A percentile compares a stretch with the other conserved stretches of the same genome.
Conservation (phyloP, 345 rosid species). For the Iberis pinnata region DNA sequence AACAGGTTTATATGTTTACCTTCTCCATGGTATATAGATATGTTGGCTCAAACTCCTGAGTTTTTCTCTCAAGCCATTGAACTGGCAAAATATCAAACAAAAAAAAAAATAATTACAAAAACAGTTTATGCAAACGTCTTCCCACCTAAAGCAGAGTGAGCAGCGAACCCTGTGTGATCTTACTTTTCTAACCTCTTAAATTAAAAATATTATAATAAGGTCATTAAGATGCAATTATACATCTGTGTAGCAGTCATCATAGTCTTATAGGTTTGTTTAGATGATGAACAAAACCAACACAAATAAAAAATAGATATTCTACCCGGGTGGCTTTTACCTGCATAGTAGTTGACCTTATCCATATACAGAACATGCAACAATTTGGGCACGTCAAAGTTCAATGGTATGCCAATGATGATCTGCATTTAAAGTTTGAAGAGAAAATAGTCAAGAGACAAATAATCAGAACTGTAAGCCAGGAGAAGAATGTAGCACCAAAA, state of each 20-base stretch:
- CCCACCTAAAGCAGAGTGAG: conserved; percentile 7
- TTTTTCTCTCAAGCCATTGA: conserved; percentile 72
- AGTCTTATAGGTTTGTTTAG: conserved; percentile 3
- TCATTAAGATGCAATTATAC: neutral
- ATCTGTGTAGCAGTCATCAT: neutral
- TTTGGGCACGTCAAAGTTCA: conserved; percentile 75
- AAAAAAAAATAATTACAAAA: neutral
- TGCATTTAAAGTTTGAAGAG: conserved; percentile 43
- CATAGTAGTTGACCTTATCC: conserved; percentile 63
- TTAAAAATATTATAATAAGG: neutral
- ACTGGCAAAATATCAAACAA: conserved; percentile 50
- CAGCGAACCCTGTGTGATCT: neutral
- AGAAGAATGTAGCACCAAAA: conserved; percentile 7
- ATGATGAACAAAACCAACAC: neutral
- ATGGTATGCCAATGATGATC: conserved; percentile 61
- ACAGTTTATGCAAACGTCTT: conserved; percentile 5
- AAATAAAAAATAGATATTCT: neutral
- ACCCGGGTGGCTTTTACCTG: conserved; percentile 46
- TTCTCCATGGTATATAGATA: conserved; percentile 89
- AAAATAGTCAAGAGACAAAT: neutral
- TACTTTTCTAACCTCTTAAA: conserved; percentile 6
- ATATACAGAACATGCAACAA: conserved; percentile 61
- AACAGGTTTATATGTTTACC: conserved; percentile 37
- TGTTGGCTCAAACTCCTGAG: conserved; percentile 79
- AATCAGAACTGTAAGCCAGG: conserved; percentile 2